Conservation (phyloP, 2,329 filamentous ascomycete species). For the Monilinia aucupariae region DNA sequence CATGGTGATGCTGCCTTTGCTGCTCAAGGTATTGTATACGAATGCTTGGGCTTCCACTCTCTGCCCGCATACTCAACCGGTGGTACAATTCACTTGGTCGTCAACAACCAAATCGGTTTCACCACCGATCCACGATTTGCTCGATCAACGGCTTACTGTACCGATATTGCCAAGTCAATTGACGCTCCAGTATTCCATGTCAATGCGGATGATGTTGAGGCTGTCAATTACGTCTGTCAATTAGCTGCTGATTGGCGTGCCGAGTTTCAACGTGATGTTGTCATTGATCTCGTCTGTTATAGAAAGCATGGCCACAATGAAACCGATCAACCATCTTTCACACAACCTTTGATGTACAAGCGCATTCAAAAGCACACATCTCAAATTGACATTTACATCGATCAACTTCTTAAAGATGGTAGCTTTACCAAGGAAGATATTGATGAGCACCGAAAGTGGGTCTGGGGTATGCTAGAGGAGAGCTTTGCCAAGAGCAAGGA, state of each 20-base stretch:
- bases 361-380: slow-evolving; percentile 79
- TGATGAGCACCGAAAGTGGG: slow-evolving; percentile 99
- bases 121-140: slow-evolving; percentile 97
- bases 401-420: slow-evolving; percentile 84
- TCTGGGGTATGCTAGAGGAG: slow-evolving; percentile 98
- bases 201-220: slow-evolving; percentile 97
- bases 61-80: slow-evolving; percentile 95
- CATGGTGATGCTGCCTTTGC: slow-evolving; percentile 98
- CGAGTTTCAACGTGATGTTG: slow-evolving; percentile 96
- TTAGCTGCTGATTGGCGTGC: slow-evolving; percentile 96
- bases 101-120: slow-evolving; percentile 99
- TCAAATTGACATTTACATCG: slow-evolving; percentile 84
- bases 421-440: slow-evolving; percentile 97
- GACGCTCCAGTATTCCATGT: slow-evolving; percentile 99
- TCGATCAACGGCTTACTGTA: slow-evolving; percentile 97
- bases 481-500: slow-evolving; percentile 97
- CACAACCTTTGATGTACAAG: slow-evolving; percentile 99
- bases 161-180: slow-evolving; percentile 97
- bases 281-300: slow-evolving; percentile 98
- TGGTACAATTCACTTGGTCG: slow-evolving; percentile 92
- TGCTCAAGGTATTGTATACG: slow-evolving; percentile 94
- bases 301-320: slow-evolving; percentile 99
- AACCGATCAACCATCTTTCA: slow-evolving; percentile 98
- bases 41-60: slow-evolving; percentile 95
- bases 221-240: slow-evolving; percentile 97